phyloP scores from a whole-genome alignment of 495 filamentous ascomycete genomes.

The Penicillium macrosclerotiorum region DNA sequence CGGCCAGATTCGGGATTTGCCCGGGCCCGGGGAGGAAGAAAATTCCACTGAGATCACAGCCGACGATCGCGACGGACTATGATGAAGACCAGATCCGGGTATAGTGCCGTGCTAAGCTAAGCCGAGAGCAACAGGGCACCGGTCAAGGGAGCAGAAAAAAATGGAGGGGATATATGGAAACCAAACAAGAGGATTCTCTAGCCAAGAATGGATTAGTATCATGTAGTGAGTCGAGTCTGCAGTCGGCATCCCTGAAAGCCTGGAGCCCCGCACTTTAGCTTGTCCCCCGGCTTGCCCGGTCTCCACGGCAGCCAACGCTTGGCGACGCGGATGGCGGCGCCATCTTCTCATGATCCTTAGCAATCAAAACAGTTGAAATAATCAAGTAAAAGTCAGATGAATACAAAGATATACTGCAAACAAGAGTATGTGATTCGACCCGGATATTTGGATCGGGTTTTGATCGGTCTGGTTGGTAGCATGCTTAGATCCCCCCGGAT shows the following conservation, averaged over 20 bases:
- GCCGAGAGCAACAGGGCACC: not conserved
- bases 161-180: too few relatives aligned
- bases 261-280: constrained; percentile 17
- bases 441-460: too few relatives aligned
- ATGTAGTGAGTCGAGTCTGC: not conserved
- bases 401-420: not conserved
- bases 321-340: not conserved
- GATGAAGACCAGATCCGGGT: too few relatives aligned
- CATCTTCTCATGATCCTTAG: not conserved
- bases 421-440: not conserved
- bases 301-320: constrained; percentile 7
- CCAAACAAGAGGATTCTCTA: not conserved
- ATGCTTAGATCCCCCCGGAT: too few relatives aligned
- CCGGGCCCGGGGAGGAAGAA: too few relatives aligned
- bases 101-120: too few relatives aligned
- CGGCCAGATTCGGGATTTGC: too few relatives aligned
- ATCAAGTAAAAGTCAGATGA: not conserved
- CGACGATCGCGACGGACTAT: too few relatives aligned
- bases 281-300: constrained; percentile 4
- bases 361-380: not conserved
- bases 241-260: constrained; percentile 12
- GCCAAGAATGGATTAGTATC: constrained; percentile 1
- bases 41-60: too few relatives aligned
- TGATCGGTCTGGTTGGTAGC: too few relatives aligned
- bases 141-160: not conserved